A percentile compares a stretch with the other conserved stretches of the same genome.
phyloP scores from a whole-genome alignment of 495 filamentous ascomycete species.

The Hypoxylon intermedium region DNA sequence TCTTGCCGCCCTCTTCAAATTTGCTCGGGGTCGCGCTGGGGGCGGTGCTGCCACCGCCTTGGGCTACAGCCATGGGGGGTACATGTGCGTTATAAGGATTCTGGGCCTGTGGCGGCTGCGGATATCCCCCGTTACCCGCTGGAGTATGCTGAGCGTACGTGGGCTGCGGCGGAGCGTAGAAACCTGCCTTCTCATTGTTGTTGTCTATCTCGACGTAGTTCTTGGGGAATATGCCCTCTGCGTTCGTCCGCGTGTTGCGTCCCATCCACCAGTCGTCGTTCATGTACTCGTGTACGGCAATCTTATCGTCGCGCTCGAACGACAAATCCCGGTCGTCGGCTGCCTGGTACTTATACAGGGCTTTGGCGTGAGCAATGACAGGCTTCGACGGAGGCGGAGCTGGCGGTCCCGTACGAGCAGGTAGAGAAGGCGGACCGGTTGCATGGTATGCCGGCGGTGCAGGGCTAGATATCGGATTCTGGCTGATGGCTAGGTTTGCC shows the following conservation, averaged over 20 bases:
- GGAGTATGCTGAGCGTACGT: slow-evolving; percentile 35
- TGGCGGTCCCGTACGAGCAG: slow-evolving; percentile 56
- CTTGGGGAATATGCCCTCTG: slow-evolving; percentile 89
- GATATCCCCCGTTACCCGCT: slow-evolving; percentile 33
- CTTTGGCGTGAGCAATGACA: slow-evolving; percentile 73
- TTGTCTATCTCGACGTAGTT: slow-evolving; percentile 75
- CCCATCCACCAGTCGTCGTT: slow-evolving; percentile 98
- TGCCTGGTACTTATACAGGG: slow-evolving; percentile 82
- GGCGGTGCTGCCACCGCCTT: slow-evolving; percentile 21
- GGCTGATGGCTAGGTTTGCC: slow-evolving; percentile 55
- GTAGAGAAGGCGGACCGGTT: slow-evolving; percentile 62
- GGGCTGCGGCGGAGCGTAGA: slow-evolving; percentile 42
- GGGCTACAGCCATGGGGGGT: slow-evolving; percentile 57
- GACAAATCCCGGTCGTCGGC: slow-evolving; percentile 79
- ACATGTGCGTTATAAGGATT: slow-evolving; percentile 60
- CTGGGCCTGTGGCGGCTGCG: slow-evolving; percentile 46
- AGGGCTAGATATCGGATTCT: slow-evolving; percentile 31
- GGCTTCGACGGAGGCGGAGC: slow-evolving; percentile 60
- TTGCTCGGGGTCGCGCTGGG: slow-evolving; percentile 45
- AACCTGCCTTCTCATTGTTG: slow-evolving; percentile 42
- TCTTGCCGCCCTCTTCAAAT: slow-evolving; percentile 67
- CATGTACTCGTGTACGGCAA: slow-evolving; percentile 86
- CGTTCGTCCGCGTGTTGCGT: slow-evolving; percentile 75
- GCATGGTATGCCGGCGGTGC: slow-evolving; percentile 57
- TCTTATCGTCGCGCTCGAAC: slow-evolving; percentile 75